Evolutionary conservation across 2,329 filamentous ascomycete species (phyloP), one percentile per base, ranked within the genome.

Genomic region (Monosporascus sp.): DNA sequence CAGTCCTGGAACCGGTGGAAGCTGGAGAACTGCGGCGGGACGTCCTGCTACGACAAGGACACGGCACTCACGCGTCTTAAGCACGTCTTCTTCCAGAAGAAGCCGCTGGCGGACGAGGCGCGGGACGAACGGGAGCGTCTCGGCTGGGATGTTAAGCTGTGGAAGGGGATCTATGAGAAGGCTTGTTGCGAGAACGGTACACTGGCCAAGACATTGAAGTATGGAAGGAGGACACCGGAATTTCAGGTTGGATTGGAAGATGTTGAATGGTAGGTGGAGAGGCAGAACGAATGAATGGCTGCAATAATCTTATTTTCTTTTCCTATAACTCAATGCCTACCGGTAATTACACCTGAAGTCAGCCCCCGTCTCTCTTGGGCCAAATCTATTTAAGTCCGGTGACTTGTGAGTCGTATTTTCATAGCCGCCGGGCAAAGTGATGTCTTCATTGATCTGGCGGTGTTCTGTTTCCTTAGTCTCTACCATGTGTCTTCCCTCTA

Each of bases 1-100:
- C 16, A 5, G 2, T 59, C 50, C 14, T 65, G 59, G 59, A 36
- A 50, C 2, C 31, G n/a, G 36, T 64, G 63, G 63, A 64, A 62
- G 53, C 1, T 9, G 1, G 48, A 58, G 14, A 64, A 64, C 49
- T 65, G 62, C 47, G 61, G 61, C 26, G 55, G 44, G 9, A 63
- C 63, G 20, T 56, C 55, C 24, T 64, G 63, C 50, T 65, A 55
- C 45, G 51, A 52, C 20, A 34, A 9, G 11, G 22, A 40, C 14
- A 22, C 38, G 6, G 3, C 5, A 14, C 2, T 24, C 6, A 19
- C 26, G 16, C 34, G n/a, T 26, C 3, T 58, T 6, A 38, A 26
- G 38, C 34, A 8, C 5, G 1, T 22, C 7, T 27, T 52, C 7
- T 14, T n/a, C 16, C 2, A 1, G 22, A 24, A 26, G 2, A 52